Evolutionary conservation across 441 rosid species (phyloP).

Genomic region (Arabidopsis hybrid): DNA sequence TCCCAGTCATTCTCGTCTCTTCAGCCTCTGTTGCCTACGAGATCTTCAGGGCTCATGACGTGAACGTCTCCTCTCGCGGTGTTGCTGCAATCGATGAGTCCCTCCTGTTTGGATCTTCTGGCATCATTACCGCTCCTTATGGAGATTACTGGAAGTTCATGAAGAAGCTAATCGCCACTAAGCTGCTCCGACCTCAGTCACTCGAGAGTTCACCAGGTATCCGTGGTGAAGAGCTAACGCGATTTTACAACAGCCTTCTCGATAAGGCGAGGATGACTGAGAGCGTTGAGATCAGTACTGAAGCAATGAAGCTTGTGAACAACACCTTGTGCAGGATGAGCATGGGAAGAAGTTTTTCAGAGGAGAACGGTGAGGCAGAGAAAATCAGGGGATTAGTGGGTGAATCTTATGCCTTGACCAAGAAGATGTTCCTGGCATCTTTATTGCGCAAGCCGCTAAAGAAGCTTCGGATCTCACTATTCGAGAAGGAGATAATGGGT

Average conservation of each 20-base stretch:
- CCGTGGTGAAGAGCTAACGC: not conserved
- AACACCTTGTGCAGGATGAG: not conserved
- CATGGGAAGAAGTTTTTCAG: not conserved
- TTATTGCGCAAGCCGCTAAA: not conserved
- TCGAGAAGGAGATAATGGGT: not conserved
- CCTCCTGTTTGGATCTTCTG: not conserved
- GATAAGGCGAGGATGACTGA: not conserved
- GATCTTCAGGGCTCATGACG: not conserved
- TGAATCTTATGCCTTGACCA: not conserved
- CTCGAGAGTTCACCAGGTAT: not conserved
- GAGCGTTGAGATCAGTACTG: not conserved
- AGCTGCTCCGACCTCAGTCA: not conserved
- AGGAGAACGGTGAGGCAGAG: not conserved
- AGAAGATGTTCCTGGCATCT: not conserved
- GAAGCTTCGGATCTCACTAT: not conserved
- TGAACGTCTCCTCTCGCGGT: not conserved
- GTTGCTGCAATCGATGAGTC: not conserved
- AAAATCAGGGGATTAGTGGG: not conserved
- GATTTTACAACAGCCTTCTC: not conserved
- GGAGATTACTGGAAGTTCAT: not conserved
- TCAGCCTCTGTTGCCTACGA: too few relatives aligned
- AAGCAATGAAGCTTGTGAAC: not conserved
- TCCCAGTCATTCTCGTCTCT: too few relatives aligned
- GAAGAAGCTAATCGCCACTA: not conserved
- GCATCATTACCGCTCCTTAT: not conserved